Evolutionary conservation across 2,329 filamentous ascomycete species (phyloP).

Genomic region (Biscogniauxia mediterranea): DNA sequence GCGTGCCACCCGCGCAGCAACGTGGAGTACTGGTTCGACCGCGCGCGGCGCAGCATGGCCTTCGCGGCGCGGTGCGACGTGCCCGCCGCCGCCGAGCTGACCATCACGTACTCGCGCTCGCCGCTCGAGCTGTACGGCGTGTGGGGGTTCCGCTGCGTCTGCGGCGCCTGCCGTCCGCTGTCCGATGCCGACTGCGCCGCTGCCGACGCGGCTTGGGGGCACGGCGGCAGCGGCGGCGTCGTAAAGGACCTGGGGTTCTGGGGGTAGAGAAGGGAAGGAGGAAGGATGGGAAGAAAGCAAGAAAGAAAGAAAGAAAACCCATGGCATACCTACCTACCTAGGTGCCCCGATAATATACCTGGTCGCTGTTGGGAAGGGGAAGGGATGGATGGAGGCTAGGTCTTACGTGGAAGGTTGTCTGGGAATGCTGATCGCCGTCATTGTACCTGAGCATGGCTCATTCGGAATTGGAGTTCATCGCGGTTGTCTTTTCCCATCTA

Average conservation of each 20-base stretch:
- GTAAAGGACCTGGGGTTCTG: no score
- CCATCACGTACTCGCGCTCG: slow-evolving; percentile 47
- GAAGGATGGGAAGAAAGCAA: background rate
- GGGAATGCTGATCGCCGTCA: no score
- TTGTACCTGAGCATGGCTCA: no score
- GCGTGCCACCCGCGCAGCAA: slow-evolving; percentile 46
- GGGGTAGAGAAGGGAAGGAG: background rate
- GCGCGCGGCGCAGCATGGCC: slow-evolving; percentile 34
- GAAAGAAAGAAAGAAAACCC: no score
- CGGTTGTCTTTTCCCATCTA: no score
- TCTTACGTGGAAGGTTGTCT: no score
- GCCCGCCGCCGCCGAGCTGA: slow-evolving; percentile 46
- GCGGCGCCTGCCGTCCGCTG: slow-evolving; percentile 41
- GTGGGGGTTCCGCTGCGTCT: slow-evolving; percentile 55
- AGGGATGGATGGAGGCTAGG: background rate
- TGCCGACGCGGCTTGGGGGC: no score
- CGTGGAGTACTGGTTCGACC: slow-evolving; percentile 44
- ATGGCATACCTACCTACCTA: no score
- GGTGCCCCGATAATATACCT: no score
- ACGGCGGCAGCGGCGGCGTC: no score
- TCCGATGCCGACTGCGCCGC: slow-evolving; percentile 12
- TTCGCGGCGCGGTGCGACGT: slow-evolving; percentile 41
- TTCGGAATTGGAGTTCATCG: no score
- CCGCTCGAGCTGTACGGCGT: slow-evolving; percentile 39
- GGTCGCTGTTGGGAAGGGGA: background rate